Evolutionary conservation across 164 flowering plant species (phyloP), one percentile per base, ranked within the genome.

Genomic region (Tetrastigma voinierianum): DNA sequence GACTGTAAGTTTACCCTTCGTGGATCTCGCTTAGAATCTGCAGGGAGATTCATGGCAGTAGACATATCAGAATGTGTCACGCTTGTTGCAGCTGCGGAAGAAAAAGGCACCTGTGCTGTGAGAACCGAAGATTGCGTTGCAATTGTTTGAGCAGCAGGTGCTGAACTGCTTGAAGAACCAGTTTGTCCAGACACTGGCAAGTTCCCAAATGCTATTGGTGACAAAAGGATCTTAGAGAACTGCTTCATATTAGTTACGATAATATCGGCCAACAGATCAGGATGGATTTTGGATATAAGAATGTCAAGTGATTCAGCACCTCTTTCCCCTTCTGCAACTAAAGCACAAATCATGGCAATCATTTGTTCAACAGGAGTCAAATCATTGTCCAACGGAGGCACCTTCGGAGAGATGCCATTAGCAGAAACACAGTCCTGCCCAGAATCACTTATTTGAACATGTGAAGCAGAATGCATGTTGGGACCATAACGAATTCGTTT

Each of bases 331-430:
- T 93, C 96, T 25, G 94, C 97, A 62, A 96, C 77, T 70, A 96
- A 78, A 67, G 99, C 99, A 70, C 91, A 96, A 75, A 96, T 96
- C 90, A 96, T 83, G 53, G 92, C 82, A 75, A 93, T 87, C 96
- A 96, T 96, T 80, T 96, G 90, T 69, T 93, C 96, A 20, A 83
- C 91, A 62, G 98, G 97, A 59, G 83, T 87, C 76, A 89, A 74
- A 68, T 77, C 87, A 70, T 71, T 67, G 57, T 80, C 87, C 72
- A 81, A 58, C 51, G 73, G 48, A 59, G 91, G 78, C 66, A 57
- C 73, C 67, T 77, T 82, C 59, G 83, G 57, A 53, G 89, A 66
- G 11, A 67, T 63, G 65, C 93, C 97, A 84, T 93, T 86, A 40
- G 16, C 75, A 70, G 80, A 60, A 55, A 48, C 53, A 61, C 72